A percentile compares a stretch with the other conserved stretches of the same genome.
Conservation (phyloP, 2,329 filamentous ascomycete species). For the Diaporthe citri region DNA sequence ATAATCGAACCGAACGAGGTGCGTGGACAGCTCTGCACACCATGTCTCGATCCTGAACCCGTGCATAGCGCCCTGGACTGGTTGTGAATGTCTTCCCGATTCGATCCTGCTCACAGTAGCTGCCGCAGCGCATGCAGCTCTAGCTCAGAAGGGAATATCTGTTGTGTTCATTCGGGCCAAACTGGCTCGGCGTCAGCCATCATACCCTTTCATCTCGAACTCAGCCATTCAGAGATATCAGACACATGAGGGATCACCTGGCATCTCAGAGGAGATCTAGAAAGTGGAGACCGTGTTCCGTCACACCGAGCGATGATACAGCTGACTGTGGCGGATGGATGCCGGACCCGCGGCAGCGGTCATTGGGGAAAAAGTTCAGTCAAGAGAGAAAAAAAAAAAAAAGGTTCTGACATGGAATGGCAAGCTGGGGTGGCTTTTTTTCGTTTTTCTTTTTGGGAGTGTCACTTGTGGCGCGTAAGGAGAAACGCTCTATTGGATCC, state of each 20-base stretch:
- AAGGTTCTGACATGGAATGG: background rate
- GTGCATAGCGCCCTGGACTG: background rate
- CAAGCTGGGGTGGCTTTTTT: background rate
- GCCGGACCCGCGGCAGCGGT: constrained; percentile 6
- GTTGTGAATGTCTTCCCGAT: background rate
- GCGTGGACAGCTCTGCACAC: background rate
- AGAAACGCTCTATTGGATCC: constrained; percentile 22
- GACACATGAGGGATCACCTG: background rate
- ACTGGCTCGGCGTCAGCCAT: background rate
- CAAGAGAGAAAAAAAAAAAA: background rate
- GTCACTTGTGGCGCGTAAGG: background rate
- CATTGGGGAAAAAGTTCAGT: background rate
- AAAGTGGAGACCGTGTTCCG: background rate
- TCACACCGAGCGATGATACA: background rate
- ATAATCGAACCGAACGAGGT: background rate
- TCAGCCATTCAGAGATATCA: background rate
- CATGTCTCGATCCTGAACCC: background rate
- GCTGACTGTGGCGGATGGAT: background rate
- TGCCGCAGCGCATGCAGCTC: constrained; percentile 3
- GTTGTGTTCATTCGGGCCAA: background rate
- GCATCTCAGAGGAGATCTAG: background rate
- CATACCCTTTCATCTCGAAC: background rate
- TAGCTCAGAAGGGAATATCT: background rate
- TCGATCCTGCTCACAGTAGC: background rate
- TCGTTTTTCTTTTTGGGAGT: background rate